A percentile compares a stretch with the other conserved stretches of the same genome.
Evolutionary conservation across 163 green algal species (phyloP).

Genomic region (Scenedesmus sp.): DNA sequence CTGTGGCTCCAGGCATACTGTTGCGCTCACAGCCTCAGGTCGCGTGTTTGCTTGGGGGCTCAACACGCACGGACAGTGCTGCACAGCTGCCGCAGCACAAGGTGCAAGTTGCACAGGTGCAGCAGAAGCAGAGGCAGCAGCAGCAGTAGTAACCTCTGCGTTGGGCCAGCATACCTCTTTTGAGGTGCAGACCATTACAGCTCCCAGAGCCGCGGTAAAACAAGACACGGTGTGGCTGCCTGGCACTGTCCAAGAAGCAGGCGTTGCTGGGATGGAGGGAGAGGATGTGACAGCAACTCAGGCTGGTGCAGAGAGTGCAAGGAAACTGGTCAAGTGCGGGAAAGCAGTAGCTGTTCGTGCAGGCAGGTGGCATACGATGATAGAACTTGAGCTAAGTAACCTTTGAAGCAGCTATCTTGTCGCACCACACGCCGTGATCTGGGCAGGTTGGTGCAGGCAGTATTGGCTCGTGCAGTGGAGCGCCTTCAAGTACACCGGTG

Average conservation of each 20-base stretch:
- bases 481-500: neutral
- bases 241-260: neutral
- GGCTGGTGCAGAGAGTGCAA: neutral
- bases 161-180: neutral
- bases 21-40: conserved; percentile 6
- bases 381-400: neutral
- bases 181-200: neutral
- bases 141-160: neutral
- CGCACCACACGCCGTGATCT: no score
- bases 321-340: neutral
- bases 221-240: neutral
- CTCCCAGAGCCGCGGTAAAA: neutral
- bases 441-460: neutral
- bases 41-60: conserved; percentile 34
- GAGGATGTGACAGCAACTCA: neutral
- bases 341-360: conserved; percentile 20
- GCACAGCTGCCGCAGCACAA: neutral
- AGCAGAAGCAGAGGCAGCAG: conserved; percentile 25
- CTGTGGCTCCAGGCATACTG: conserved; percentile 44
- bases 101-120: neutral
- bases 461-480: neutral
- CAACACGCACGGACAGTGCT: conserved; percentile 44
- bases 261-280: neutral
- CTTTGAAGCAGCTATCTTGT: neutral
- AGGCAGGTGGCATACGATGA: conserved; percentile 15